Evolutionary conservation across 129 eudicot species (phyloP), one percentile per base, ranked within the genome.

Genomic region (Lonicera japonica): DNA sequence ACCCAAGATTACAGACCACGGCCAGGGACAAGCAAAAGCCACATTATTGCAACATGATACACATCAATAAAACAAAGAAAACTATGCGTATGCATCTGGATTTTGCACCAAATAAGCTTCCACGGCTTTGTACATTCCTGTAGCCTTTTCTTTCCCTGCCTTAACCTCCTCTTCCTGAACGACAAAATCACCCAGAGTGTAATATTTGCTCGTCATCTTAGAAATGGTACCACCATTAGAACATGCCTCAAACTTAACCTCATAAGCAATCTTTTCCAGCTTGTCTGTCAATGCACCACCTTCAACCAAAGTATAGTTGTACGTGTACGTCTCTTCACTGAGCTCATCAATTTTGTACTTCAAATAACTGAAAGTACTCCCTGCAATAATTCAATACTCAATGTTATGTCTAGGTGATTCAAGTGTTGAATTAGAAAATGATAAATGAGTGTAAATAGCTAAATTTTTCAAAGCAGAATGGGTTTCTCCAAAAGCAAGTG

Each of bases 121-220:
- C 53, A 76, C 77, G 70, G 65, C 77, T 64, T 66, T 76, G 73
- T 70, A 76, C 69, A 76, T 74, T 40, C 70, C 81, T 21, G 65
- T 17, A 4, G 61, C 81, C 39, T 76, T 66, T 46, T 70, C 77
- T 66, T 70, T 76, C 5, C 77, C 77, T 0, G 66, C 77, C 52
- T 76, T 76, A 13, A 70, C 57, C 0, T 75, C 71, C 21, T 75
- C 75, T 69, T 75, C 80, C 40, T 61, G 66, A 38, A 70, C 47
- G 55, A 53, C 77, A 48, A 70, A 60, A 18, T 76, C 77, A 54
- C 58, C 77, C 25, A 20, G 50, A 0, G 77, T 76, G 56, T 70
- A 64, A 11, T 57, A 64, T 5, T 56, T 65, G 25, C 72, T 70
- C 23, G 43, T 60, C 81, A 76, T 76, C 69, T 76, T 76, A 1